Evolutionary conservation across 2,329 filamentous ascomycete species (phyloP), one percentile per base, ranked within the genome.

Genomic region (Epichloe aotearoae): DNA sequence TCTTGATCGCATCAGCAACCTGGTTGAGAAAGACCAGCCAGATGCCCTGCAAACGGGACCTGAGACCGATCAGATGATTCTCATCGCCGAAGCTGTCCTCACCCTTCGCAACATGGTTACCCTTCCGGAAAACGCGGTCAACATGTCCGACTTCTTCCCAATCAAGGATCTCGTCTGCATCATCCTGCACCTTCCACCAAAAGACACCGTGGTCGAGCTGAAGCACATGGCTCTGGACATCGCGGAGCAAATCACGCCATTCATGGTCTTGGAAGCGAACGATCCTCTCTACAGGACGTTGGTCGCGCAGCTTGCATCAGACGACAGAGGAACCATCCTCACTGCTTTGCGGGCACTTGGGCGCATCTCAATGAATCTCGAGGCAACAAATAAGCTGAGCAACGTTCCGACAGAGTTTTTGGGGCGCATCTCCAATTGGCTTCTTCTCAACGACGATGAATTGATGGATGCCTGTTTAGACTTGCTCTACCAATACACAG

Each of bases 31-130:
- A 54, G 64, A 82, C 20, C 70, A 83, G 15, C 73, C 82, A 3
- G 82, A 86, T 54, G 79, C 88, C 59, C 73, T 96, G 26, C 79
- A 90, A 55, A 80, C 88, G 0, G 80, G 80, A 33, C 75, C 82
- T 5, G 87, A 86, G 57, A 75, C 79, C 14, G 82, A 89, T 55
- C 73, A 77, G 41, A 73, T 97, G 53, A 78, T 86, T 12, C 79
- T 88, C 56, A 77, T 95, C 54, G 91, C 85, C 23, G 90, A 97
- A 66, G 89, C 93, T 2, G 83, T 85, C 19, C 72, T 97, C 45
- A 90, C 95, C 17, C 74, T 97, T 42, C 82, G 93, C 48, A 98
- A 98, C 65, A 96, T 98, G 89, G 84, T 90, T n/a, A 86, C 94
- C 66, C 73, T 96, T 19, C 80, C 83, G 20, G 89, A 95, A 55